Conservation (phyloP, 345 rosid genomes). For the Salix exigua region DNA sequence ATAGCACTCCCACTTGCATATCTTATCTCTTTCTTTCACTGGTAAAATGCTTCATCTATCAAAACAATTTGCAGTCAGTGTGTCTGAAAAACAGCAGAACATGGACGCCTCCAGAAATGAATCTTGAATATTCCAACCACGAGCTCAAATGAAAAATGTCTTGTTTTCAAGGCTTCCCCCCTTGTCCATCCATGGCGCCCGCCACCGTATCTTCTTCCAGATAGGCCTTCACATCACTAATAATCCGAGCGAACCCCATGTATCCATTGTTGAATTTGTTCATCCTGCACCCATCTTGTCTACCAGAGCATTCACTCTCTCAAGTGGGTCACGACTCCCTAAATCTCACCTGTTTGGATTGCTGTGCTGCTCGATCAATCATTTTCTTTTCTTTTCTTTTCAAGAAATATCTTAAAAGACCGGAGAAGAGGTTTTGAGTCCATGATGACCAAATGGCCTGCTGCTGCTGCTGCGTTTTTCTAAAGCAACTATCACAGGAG, state of each 20-base stretch:
- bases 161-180: neutral
- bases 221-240: slow-evolving; percentile 19
- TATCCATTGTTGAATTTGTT: slow-evolving; percentile 5
- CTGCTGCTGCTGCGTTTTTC: too few species aligned
- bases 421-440: too few species aligned
- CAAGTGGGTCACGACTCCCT: slow-evolving; percentile 32
- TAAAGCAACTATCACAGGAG: too few species aligned
- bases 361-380: slow-evolving; percentile 19
- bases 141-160: too few species aligned
- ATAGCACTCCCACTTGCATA: too few species aligned
- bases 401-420: slow-evolving; percentile 8
- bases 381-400: slow-evolving; percentile 11
- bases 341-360: slow-evolving; percentile 22
- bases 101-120: too few species aligned
- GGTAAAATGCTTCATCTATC: too few species aligned
- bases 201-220: slow-evolving; percentile 7
- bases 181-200: neutral
- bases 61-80: too few species aligned
- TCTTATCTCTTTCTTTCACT: too few species aligned
- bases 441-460: neutral
- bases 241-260: neutral
- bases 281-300: neutral
- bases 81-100: too few species aligned
- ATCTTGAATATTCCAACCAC: too few species aligned
- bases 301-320: neutral